Conservation (phyloP, 176 grass and related monocot species). For the Zoysia pacifica region DNA sequence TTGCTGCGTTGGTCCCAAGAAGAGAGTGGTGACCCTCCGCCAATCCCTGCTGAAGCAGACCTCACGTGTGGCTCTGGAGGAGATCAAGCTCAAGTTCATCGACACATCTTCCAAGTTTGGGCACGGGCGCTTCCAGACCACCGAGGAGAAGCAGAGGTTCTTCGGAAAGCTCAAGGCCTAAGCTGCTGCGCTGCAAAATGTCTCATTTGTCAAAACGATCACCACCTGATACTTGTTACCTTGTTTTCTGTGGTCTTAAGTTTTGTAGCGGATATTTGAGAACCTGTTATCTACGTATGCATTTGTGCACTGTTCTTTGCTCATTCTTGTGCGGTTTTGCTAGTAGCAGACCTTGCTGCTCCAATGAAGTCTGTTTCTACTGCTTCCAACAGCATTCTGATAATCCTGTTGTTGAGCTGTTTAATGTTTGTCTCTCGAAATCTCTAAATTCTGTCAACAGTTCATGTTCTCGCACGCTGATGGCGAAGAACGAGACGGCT, state of each 20-base stretch:
- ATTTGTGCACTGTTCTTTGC: slow-evolving; percentile 6
- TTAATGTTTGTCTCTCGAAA: too few species aligned
- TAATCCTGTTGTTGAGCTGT: too few species aligned
- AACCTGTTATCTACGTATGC: slow-evolving; percentile 15
- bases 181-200: neutral
- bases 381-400: neutral
- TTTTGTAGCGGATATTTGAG: slow-evolving; percentile 55
- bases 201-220: slow-evolving; percentile 30
- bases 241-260: neutral
- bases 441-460: too few species aligned
- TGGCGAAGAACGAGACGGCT: too few species aligned
- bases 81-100: slow-evolving; percentile 97
- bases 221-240: slow-evolving; percentile 24
- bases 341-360: neutral
- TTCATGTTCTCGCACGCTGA: too few species aligned
- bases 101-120: slow-evolving; percentile 99
- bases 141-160: slow-evolving; percentile 85
- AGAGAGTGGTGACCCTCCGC: slow-evolving; percentile 90
- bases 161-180: slow-evolving; percentile 70
- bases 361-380: neutral
- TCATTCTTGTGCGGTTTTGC: slow-evolving; percentile 1
- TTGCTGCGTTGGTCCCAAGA: slow-evolving; percentile 90
- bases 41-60: slow-evolving; percentile 90
- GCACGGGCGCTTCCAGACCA: slow-evolving; percentile 95
- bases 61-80: slow-evolving; percentile 74